Evolutionary conservation across 2,329 filamentous ascomycete genomes (phyloP).

Genomic region (Pseudocercospora crystallina): DNA sequence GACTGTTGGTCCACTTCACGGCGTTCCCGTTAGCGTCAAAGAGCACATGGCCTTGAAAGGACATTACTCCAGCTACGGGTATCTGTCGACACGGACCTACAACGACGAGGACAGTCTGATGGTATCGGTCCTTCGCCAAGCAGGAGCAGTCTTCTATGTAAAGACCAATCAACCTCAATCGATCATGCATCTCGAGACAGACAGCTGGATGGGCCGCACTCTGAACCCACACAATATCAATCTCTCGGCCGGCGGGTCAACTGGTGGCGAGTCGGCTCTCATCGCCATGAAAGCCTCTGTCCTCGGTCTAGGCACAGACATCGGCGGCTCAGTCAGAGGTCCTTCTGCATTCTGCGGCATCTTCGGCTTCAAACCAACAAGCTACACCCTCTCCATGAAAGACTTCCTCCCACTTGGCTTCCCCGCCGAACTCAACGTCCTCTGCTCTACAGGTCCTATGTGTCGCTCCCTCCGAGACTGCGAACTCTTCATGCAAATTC

Average conservation of each 20-base stretch:
- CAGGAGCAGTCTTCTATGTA: conserved; percentile 24
- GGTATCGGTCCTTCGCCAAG: conserved; percentile 14
- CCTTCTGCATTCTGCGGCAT: conserved; percentile 70
- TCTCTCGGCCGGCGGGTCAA: conserved; percentile 18
- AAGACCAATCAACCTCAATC: conserved; percentile 23
- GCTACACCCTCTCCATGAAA: conserved; percentile 17
- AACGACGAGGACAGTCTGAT: conserved; percentile 17
- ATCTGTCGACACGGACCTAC: conserved; percentile 5
- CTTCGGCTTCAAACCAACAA: conserved; percentile 35
- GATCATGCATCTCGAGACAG: conserved; percentile 21
- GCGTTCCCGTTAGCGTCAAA: conserved; percentile 22
- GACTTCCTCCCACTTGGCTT: conserved; percentile 18
- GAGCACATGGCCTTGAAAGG: conserved; percentile 20
- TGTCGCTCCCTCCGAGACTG: conserved; percentile 16
- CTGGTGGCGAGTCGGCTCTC: conserved; percentile 46
- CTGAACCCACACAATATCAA: conserved; percentile 22
- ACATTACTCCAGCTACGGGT: conserved; percentile 16
- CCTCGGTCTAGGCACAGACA: conserved; percentile 63
- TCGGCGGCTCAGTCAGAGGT: conserved; percentile 67
- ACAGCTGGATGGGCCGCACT: conserved; percentile 10
- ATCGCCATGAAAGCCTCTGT: conserved; percentile 59
- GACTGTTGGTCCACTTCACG: conserved; percentile 20
- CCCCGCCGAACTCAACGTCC: conserved; percentile 21
- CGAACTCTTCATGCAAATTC: conserved; percentile 16
- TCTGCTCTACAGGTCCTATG: conserved; percentile 21